These are phyloP conservation scores for Lachnum nothofagi DNA, from an alignment of 2,329 filamentous ascomycete species.

Conservation along the genomic window DNA sequence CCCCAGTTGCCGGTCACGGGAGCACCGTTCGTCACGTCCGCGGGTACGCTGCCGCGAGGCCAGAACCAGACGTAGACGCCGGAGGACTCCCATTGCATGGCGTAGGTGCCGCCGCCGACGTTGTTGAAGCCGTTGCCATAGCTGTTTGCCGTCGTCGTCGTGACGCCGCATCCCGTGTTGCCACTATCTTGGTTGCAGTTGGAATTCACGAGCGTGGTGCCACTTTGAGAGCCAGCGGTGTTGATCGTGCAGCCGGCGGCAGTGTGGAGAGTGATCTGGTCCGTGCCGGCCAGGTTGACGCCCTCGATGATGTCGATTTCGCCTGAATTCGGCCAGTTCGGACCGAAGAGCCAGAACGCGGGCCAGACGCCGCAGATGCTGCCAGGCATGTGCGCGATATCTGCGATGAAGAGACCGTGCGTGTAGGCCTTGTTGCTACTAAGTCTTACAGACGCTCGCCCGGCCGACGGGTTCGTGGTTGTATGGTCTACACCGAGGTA, in stretches of 20 bases:
- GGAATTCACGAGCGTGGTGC: conserved; percentile 34
- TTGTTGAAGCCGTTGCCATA: conserved; percentile 65
- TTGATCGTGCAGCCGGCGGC: conserved; percentile 41
- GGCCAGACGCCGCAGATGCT: conserved; percentile 70
- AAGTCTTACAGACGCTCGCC: conserved; percentile 59
- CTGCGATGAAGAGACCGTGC: conserved; percentile 64
- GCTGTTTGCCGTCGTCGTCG: conserved; percentile 37
- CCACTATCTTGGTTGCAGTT: conserved; percentile 46
- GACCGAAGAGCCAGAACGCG: conserved; percentile 56
- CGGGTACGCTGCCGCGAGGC: conserved; percentile 57
- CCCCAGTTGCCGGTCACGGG: conserved; percentile 67
- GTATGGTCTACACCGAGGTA: conserved; percentile 65
- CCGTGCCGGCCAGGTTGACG: conserved; percentile 55
- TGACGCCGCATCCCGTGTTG: conserved; percentile 35
- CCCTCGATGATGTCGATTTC: conserved; percentile 66
- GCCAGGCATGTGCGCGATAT: conserved; percentile 68
- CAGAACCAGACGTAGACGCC: conserved; percentile 76
- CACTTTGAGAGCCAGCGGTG: conserved; percentile 38
- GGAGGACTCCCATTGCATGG: conserved; percentile 63
- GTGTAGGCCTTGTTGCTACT: conserved; percentile 60
- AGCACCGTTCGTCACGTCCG: conserved; percentile 50
- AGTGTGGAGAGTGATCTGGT: conserved; percentile 61
- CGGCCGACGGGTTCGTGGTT: conserved; percentile 47
- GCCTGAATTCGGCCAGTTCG: conserved; percentile 56
- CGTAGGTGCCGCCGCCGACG: conserved; percentile 62